Conservation (phyloP, 306 rosid species). For the Trifolium dubium region DNA sequence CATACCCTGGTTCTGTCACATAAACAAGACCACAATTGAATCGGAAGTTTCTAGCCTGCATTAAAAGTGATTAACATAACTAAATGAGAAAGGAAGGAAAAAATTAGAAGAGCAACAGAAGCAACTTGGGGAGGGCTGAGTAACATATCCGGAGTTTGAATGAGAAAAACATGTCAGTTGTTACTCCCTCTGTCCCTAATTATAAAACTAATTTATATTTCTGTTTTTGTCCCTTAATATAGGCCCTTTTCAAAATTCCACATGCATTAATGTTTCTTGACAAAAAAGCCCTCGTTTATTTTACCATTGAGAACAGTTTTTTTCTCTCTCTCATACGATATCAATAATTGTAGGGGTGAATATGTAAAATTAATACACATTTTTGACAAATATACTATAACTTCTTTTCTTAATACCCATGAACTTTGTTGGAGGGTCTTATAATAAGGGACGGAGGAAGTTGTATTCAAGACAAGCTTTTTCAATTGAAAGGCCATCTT, state of each 20-base stretch:
- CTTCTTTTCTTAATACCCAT: background rate
- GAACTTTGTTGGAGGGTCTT: background rate
- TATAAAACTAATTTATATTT: no score
- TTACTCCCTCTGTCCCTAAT: no score
- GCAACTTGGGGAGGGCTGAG: constrained; percentile 12
- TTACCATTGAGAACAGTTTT: no score
- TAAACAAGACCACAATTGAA: constrained; percentile 94
- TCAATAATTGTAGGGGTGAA: no score
- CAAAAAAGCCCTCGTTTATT: no score
- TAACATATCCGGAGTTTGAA: constrained; percentile 14
- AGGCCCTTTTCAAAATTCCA: no score
- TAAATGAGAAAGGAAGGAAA: constrained; percentile 34
- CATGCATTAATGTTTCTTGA: no score
- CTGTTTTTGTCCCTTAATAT: no score
- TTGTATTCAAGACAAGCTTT: constrained; percentile 27
- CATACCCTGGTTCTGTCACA: constrained; percentile 97
- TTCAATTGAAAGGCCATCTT: constrained; percentile 19
- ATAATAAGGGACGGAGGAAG: background rate
- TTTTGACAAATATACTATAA: no score
- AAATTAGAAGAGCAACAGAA: constrained; percentile 32
- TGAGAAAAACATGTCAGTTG: background rate
- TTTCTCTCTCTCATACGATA: no score
- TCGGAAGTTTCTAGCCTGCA: constrained; percentile 97
- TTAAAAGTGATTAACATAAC: constrained; percentile 32
- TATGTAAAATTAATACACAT: no score